Evolutionary conservation across 371 early-diverging fungal species (phyloP).

Genomic region (Apophysomyces trapeziformis): DNA sequence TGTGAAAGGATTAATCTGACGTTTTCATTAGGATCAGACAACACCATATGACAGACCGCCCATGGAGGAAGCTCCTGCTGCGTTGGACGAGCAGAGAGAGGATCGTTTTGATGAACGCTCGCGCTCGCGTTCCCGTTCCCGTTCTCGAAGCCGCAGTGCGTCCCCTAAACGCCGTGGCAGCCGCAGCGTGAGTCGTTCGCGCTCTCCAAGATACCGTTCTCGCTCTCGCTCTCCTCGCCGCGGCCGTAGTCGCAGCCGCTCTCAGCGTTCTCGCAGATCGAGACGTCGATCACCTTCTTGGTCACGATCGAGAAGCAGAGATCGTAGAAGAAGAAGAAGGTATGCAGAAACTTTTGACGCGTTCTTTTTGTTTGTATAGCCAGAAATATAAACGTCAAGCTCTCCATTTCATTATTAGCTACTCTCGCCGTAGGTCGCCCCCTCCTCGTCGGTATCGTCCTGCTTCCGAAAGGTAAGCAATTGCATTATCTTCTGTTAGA

Average conservation of each 20-base stretch:
- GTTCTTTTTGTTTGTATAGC: background rate
- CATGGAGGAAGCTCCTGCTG: conserved; percentile 1
- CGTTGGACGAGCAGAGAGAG: conserved; percentile 5
- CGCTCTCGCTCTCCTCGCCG: conserved; percentile 17
- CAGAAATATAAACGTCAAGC: conserved; percentile 13
- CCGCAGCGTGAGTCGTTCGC: conserved; percentile 25
- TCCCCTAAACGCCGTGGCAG: conserved; percentile 10
- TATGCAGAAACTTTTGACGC: background rate
- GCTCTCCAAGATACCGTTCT: conserved; percentile 25
- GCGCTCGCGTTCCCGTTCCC: conserved; percentile 16
- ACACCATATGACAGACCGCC: conserved; percentile 9
- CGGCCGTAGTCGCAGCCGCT: conserved; percentile 24
- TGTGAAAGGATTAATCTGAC: background rate
- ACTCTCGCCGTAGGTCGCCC: conserved; percentile 18
- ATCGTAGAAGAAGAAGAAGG: conserved; percentile 34
- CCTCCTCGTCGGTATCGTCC: conserved; percentile 39
- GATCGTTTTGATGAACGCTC: conserved; percentile 9
- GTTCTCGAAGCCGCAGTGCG: conserved; percentile 11
- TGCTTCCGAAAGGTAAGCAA: conserved; percentile 22
- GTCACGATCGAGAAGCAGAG: conserved; percentile 32
- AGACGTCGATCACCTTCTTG: conserved; percentile 40
- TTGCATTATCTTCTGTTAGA: background rate
- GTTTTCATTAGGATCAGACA: conserved; percentile 8
- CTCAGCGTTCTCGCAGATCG: conserved; percentile 12
- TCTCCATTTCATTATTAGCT: conserved; percentile 10